Evolutionary conservation across 2,329 filamentous ascomycete genomes (phyloP).

Genomic region (Phialocephala subalpina): DNA sequence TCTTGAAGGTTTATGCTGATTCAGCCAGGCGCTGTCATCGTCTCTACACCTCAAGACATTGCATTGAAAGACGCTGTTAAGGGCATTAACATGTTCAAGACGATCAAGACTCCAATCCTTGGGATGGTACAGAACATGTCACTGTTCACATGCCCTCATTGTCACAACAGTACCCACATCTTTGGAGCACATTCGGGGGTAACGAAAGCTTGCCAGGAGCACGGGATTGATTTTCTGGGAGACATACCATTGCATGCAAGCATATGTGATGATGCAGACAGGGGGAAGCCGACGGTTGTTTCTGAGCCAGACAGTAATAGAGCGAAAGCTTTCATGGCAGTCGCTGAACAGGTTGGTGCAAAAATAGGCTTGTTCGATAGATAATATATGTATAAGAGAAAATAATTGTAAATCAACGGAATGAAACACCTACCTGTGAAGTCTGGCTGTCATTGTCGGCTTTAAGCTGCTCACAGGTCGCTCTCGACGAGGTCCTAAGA

Average conservation of each 20-base stretch:
- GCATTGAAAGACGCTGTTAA: conserved; percentile 91
- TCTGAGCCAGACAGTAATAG: conserved; percentile 80
- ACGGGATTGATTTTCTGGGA: conserved; percentile 81
- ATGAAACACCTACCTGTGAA: neutral
- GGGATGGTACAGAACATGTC: conserved; percentile 95
- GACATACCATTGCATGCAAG: conserved; percentile 87
- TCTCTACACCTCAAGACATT: conserved; percentile 93
- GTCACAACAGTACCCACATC: conserved; percentile 75
- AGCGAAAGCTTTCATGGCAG: conserved; percentile 73
- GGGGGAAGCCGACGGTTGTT: conserved; percentile 89
- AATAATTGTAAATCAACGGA: neutral
- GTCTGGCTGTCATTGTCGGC: no score
- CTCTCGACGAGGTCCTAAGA: conserved; percentile 17
- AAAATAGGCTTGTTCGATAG: conserved; percentile 38
- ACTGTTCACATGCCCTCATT: conserved; percentile 82
- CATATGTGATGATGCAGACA: conserved; percentile 88
- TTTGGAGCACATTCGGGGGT: conserved; percentile 76
- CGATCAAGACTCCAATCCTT: conserved; percentile 76
- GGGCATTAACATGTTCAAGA: conserved; percentile 92
- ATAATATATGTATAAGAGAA: conserved; percentile 8
- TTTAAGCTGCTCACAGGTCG: neutral
- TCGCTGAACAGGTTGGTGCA: conserved; percentile 64
- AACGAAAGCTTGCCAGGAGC: conserved; percentile 71
- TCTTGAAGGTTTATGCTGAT: conserved; percentile 20
- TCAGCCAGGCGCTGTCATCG: conserved; percentile 74